These are phyloP conservation scores for Erucastrum elatum DNA, from an alignment of 345 rosid genomes.

Conservation along the genomic window DNA sequence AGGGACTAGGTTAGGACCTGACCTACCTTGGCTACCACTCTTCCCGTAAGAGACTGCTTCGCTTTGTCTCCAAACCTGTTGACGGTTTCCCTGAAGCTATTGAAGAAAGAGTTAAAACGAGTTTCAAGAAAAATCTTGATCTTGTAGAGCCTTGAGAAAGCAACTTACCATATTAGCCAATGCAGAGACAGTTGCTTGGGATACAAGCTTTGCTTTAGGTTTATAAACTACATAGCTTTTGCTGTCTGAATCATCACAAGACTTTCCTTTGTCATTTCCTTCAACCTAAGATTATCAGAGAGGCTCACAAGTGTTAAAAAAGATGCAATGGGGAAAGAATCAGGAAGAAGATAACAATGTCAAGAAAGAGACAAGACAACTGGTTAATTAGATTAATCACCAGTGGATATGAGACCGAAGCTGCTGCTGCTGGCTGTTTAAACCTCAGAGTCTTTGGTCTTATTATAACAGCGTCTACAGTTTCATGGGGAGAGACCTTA, in stretches of 20 bases:
- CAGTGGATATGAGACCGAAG: constrained; percentile 45
- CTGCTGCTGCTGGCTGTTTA: constrained; percentile 46
- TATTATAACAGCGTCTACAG: constrained; percentile 56
- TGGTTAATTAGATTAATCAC: constrained; percentile 30
- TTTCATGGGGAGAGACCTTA: constrained; percentile 50
- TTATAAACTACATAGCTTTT: constrained; percentile 59
- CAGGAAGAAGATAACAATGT: background rate
- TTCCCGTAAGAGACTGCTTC: constrained; percentile 37
- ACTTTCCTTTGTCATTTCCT: constrained; percentile 29
- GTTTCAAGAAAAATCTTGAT: background rate
- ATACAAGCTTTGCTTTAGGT: constrained; percentile 86
- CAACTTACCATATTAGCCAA: constrained; percentile 78
- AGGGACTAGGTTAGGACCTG: constrained; percentile 24
- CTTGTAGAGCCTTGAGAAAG: background rate
- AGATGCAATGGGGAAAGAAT: background rate
- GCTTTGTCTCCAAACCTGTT: constrained; percentile 32
- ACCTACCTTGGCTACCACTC: constrained; percentile 40
- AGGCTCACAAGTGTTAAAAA: background rate
- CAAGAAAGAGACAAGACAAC: background rate
- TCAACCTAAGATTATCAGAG: constrained; percentile 28
- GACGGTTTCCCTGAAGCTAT: constrained; percentile 56
- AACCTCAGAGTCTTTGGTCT: constrained; percentile 84
- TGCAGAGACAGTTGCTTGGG: constrained; percentile 73
- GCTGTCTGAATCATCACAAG: constrained; percentile 48
- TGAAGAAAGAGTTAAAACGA: background rate